Evolutionary conservation across 805 yeast species (phyloP).

Genomic region (Starmera pachycereana): DNA sequence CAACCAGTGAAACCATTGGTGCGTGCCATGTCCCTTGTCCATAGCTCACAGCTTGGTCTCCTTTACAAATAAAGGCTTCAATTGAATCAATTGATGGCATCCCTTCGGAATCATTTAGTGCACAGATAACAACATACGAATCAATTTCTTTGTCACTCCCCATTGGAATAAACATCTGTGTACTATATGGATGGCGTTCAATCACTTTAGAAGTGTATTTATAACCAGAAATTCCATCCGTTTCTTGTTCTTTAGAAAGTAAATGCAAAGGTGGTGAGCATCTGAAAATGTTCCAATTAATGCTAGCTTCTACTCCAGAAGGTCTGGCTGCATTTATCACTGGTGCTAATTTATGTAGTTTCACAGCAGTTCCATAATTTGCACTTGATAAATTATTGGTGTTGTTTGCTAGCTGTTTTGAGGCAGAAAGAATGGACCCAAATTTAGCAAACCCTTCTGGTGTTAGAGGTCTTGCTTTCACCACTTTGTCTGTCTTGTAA

Average conservation of each 20-base stretch:
- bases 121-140: conserved; percentile 77
- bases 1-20: conserved; percentile 82
- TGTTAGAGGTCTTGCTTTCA: conserved; percentile 49
- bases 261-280: conserved; percentile 69
- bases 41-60: conserved; percentile 85
- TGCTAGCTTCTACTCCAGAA: conserved; percentile 36
- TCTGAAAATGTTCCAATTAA: conserved; percentile 78
- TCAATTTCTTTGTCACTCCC: conserved; percentile 45
- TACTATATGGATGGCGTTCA: conserved; percentile 82
- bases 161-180: conserved; percentile 91
- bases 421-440: conserved; percentile 74
- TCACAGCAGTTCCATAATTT: conserved; percentile 90
- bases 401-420: conserved; percentile 48
- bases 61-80: conserved; percentile 64
- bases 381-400: conserved; percentile 37
- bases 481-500: conserved; percentile 16
- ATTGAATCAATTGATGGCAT: conserved; percentile 26
- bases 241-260: conserved; percentile 7
- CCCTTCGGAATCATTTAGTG: conserved; percentile 30
- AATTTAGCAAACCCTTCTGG: conserved; percentile 55
- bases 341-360: conserved; percentile 64
- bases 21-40: conserved; percentile 87
- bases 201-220: conserved; percentile 40
- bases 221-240: conserved; percentile 3
- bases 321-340: conserved; percentile 39